These are phyloP conservation scores for Clonostachys byssicola DNA, from an alignment of 2,329 filamentous ascomycete species.

Conservation along the genomic window DNA sequence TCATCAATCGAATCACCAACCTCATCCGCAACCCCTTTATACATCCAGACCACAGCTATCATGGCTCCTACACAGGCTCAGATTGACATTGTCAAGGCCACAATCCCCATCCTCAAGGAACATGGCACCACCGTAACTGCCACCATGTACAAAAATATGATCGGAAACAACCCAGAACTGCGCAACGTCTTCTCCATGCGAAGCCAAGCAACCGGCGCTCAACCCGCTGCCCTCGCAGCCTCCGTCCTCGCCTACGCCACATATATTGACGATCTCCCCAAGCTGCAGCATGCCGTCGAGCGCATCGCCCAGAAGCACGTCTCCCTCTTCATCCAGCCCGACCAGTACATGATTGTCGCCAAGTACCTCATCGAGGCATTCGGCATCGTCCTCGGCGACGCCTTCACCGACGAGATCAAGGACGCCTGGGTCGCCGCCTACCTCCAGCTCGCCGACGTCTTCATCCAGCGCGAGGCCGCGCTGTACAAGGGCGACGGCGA, in stretches of 20 bases:
- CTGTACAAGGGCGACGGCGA: constrained; percentile 49
- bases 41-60: no score
- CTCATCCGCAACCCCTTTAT: no score
- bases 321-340: constrained; percentile 63
- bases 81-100: constrained; percentile 70
- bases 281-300: constrained; percentile 52
- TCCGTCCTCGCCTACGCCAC: constrained; percentile 69
- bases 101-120: constrained; percentile 65
- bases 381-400: constrained; percentile 61
- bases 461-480: constrained; percentile 60
- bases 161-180: constrained; percentile 59
- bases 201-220: constrained; percentile 64
- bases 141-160: constrained; percentile 67
- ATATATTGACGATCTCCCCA: constrained; percentile 66
- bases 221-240: constrained; percentile 64
- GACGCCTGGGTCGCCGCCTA: constrained; percentile 73
- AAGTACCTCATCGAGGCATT: constrained; percentile 65
- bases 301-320: constrained; percentile 75
- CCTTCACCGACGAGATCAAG: constrained; percentile 60
- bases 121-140: constrained; percentile 68
- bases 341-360: constrained; percentile 69
- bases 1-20: no score
- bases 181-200: constrained; percentile 68
- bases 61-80: constrained; percentile 36
- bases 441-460: constrained; percentile 64